Conservation (phyloP, 2,329 filamentous ascomycete species). For the Exophiala sp. region DNA sequence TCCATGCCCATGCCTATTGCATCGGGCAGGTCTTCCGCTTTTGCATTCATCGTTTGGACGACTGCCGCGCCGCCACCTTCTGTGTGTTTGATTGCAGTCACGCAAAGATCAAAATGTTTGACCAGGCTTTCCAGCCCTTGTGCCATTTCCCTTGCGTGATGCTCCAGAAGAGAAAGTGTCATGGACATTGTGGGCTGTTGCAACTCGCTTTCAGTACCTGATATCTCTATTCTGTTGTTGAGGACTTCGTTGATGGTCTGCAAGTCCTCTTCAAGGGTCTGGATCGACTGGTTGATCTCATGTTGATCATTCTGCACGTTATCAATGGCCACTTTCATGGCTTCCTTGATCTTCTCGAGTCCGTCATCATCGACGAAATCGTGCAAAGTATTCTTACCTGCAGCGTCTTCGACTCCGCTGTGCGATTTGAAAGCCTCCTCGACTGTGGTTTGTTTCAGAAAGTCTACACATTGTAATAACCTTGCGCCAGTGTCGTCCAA, state of each 20-base stretch:
- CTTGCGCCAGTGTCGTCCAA: conserved; percentile 59
- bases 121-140: conserved; percentile 75
- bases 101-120: conserved; percentile 87
- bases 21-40: conserved; percentile 58
- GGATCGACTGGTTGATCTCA: conserved; percentile 50
- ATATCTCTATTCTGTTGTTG: conserved; percentile 19
- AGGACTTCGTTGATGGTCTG: conserved; percentile 61
- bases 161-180: conserved; percentile 62
- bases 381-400: conserved; percentile 54
- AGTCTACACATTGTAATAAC: conserved; percentile 54
- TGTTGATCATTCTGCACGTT: conserved; percentile 60
- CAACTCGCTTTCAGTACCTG: conserved; percentile 33
- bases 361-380: conserved; percentile 65
- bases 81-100: conserved; percentile 84
- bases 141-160: conserved; percentile 78
- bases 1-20: conserved; percentile 41
- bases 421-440: conserved; percentile 50
- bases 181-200: conserved; percentile 45
- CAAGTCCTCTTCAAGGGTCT: conserved; percentile 72
- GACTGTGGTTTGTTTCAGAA: conserved; percentile 57
- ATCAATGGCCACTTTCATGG: conserved; percentile 59
- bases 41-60: conserved; percentile 53
- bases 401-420: conserved; percentile 3
- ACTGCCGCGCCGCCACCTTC: conserved; percentile 72
- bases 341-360: conserved; percentile 55